A percentile compares a stretch with the other conserved stretches of the same genome.
These are phyloP conservation scores for Phragmites australis DNA, from an alignment of 176 grass and related monocot genomes.

Conservation along the genomic window DNA sequence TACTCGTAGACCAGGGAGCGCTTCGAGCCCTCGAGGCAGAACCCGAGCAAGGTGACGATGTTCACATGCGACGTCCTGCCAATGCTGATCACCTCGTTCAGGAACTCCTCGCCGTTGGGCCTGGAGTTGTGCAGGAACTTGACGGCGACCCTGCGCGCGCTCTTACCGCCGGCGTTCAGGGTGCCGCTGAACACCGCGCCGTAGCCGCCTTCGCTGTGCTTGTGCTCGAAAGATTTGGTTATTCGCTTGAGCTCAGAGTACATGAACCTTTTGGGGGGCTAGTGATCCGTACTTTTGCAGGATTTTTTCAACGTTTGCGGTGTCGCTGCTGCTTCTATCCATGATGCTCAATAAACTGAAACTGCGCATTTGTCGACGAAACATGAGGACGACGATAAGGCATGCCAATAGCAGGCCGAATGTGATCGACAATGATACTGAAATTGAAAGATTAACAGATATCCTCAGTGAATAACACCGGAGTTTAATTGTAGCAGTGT, in stretches of 20 bases:
- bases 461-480: not conserved
- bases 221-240: constrained; percentile 49
- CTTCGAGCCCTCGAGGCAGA: constrained; percentile 57
- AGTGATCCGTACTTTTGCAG: constrained; percentile 46
- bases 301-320: constrained; percentile 39
- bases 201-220: constrained; percentile 63
- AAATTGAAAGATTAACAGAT: not conserved
- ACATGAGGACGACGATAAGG: constrained; percentile 1
- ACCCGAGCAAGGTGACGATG: constrained; percentile 60
- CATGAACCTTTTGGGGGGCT: constrained; percentile 44
- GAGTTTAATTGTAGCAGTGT: not conserved
- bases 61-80: constrained; percentile 62
- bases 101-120: constrained; percentile 54
- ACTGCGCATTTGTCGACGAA: not conserved
- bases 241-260: constrained; percentile 59
- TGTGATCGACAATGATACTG: constrained; percentile 36
- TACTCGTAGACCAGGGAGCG: constrained; percentile 67
- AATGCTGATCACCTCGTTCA: constrained; percentile 65
- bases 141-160: constrained; percentile 37
- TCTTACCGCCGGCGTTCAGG: not conserved
- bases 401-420: not conserved
- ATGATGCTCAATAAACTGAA: constrained; percentile 1
- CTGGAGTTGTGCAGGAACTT: constrained; percentile 48
- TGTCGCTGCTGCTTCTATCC: not conserved
- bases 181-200: constrained; percentile 55